Conservation (phyloP, 139 green algal genomes). For the Dunaliella primolecta region DNA sequence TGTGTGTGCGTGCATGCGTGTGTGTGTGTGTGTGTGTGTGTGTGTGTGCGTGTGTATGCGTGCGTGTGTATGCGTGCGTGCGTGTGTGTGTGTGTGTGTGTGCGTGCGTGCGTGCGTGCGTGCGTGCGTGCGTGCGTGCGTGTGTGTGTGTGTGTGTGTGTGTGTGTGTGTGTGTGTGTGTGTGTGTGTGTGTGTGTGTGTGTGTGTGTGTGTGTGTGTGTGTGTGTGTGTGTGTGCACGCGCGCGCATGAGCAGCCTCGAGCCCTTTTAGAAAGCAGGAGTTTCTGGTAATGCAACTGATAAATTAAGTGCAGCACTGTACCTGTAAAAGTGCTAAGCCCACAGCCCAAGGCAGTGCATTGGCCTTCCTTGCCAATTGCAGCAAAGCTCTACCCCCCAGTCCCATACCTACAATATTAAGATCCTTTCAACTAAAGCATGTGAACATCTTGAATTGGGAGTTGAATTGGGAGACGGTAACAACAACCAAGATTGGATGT, state of each 20-base stretch:
- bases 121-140: background rate
- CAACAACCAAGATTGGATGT: no score
- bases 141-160: background rate
- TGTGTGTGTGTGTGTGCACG: conserved; percentile 12
- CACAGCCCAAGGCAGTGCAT: background rate
- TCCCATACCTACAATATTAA: no score
- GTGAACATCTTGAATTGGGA: no score
- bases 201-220: conserved; percentile 2
- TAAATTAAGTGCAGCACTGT: no score
- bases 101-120: conserved; percentile 13
- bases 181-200: background rate
- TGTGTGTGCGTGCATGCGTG: background rate
- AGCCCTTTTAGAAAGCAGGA: background rate
- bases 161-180: background rate
- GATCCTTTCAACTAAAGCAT: no score
- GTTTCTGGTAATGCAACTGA: no score
- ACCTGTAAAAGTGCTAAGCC: background rate
- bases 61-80: background rate
- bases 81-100: background rate
- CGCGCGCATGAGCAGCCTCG: background rate
- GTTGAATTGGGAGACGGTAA: no score
- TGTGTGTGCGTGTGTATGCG: background rate
- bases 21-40: background rate
- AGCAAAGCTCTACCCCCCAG: background rate
- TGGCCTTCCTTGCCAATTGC: background rate